Base-by-base conservation (phyloP, 148 eudicot species). In the Diospyros kaki region DNA sequence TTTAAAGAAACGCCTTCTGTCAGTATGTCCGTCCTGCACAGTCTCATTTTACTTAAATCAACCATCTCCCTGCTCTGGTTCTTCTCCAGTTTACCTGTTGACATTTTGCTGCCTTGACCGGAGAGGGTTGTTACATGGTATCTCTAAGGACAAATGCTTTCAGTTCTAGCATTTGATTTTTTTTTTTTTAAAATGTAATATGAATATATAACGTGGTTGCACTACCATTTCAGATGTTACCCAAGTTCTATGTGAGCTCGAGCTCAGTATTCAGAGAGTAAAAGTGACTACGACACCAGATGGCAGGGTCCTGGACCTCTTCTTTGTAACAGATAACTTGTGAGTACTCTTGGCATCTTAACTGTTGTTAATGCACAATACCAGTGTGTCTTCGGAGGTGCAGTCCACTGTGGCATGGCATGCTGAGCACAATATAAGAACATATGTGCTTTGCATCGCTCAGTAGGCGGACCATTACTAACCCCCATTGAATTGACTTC, bases 261-360 rank as follows among this genome's bases (percentile, higher is more conserved):
- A 88, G 83, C 82, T 88, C 58, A 74, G 85, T 0, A 88, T 90
- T 77, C 91, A 92, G 81, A 83, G 85, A 82, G 94, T 92, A 53
- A 92, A 92, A 84, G 97, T 92, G 78, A 92, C 86, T 39, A 90
- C 97, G 11, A 90, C 86, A 17, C 97, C 94, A 48, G 97, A 92
- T 83, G 97, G 84, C 53, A 83, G 86, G 56, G 94, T 86, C 71
- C 77, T 88, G 74, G 94, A 90, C 75, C 86, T 92, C 74, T 90
- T 92, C 86, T 92, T 92, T 71, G 82, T 92, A 50, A 88, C 87
- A 40, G 94, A 92, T 79, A 86, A 86, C 83, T 69, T 87, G 97
- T 88, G 76, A 90, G 97, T 80, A 38, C 53, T 72, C 53, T 28
- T 28, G 28, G 28, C 28, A 28, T 0, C 28, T 28, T 28, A 28